Percentiles rank a stretch among this genome's conserved stretches.
Conservation (phyloP, 257 asterid genomes). For the Nyctanthes arbortristis region DNA sequence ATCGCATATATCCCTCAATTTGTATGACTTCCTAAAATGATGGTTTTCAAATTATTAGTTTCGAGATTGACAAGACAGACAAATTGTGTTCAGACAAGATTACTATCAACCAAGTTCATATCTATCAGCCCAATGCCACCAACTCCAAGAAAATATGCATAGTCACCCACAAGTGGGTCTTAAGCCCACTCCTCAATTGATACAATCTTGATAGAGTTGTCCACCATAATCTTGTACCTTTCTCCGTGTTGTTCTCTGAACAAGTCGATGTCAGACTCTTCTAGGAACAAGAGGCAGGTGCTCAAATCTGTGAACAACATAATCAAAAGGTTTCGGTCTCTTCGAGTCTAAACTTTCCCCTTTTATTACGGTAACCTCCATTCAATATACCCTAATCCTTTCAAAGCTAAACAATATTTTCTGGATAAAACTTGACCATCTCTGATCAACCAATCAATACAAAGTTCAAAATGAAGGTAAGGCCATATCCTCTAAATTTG, state of each 20-base stretch:
- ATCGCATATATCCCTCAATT: slow-evolving; percentile 13
- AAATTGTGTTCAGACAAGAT: slow-evolving; percentile 18
- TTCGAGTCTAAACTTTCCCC: neutral
- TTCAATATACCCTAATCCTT: slow-evolving; percentile 13
- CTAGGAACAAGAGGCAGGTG: slow-evolving; percentile 33
- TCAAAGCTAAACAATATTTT: slow-evolving; percentile 25
- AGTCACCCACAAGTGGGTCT: slow-evolving; percentile 60
- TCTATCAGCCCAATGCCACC: slow-evolving; percentile 20
- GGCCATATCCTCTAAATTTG: too few relatives aligned
- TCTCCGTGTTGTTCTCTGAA: slow-evolving; percentile 53
- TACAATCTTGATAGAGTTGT: slow-evolving; percentile 38
- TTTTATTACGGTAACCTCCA: neutral
- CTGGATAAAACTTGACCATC: slow-evolving; percentile 20
- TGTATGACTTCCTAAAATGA: slow-evolving; percentile 19
- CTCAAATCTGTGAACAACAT: neutral
- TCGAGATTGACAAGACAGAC: slow-evolving; percentile 10
- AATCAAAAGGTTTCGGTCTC: neutral
- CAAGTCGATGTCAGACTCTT: slow-evolving; percentile 39
- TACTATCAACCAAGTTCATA: slow-evolving; percentile 13
- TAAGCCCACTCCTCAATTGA: slow-evolving; percentile 41
- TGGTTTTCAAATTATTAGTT: slow-evolving; percentile 13
- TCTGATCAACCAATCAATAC: slow-evolving; percentile 28
- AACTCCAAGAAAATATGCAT: slow-evolving; percentile 36
- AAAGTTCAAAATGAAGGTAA: slow-evolving; percentile 69
- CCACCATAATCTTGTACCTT: slow-evolving; percentile 60